A percentile compares a stretch with the other conserved stretches of the same genome.
Conservation (phyloP, 2,329 filamentous ascomycete species). For the Fusarium poae region DNA sequence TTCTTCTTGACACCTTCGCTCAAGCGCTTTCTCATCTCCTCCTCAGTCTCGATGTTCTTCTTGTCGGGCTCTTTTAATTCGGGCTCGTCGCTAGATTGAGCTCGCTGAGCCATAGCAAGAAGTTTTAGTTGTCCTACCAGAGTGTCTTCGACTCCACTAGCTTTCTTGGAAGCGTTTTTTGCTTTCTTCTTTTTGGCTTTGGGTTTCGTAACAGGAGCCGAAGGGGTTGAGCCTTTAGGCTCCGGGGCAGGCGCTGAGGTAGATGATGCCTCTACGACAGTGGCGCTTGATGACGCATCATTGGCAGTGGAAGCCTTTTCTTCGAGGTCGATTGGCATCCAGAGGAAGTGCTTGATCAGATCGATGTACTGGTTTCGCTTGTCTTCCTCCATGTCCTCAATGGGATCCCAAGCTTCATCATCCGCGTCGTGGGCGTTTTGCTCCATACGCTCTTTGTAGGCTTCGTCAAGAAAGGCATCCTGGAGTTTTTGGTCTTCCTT, state of each 20-base stretch:
- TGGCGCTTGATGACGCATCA: not conserved
- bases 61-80: conserved; percentile 45
- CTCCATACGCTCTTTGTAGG: conserved; percentile 43
- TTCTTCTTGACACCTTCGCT: conserved; percentile 49
- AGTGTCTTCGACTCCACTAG: not conserved
- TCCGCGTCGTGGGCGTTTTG: conserved; percentile 42
- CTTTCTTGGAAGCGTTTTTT: conserved; percentile 21
- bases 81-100: not conserved
- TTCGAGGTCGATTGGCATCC: conserved; percentile 29
- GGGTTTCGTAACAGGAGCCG: not conserved
- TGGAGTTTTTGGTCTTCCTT: conserved; percentile 48
- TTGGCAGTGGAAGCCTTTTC: not conserved
- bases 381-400: conserved; percentile 44
- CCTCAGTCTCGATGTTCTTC: conserved; percentile 49
- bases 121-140: conserved; percentile 33
- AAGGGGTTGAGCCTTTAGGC: not conserved
- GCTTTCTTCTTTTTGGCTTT: conserved; percentile 36
- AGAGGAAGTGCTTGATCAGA: conserved; percentile 50
- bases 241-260: not conserved
- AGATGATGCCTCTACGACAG: not conserved
- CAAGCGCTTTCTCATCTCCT: conserved; percentile 47
- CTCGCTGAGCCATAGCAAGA: conserved; percentile 30
- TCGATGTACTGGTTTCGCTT: conserved; percentile 47
- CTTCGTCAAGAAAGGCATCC: conserved; percentile 49
- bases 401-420: conserved; percentile 46